These are phyloP conservation scores for Annulohypoxylon maeteangense DNA, from an alignment of 495 filamentous ascomycete genomes.

Conservation along the genomic window DNA sequence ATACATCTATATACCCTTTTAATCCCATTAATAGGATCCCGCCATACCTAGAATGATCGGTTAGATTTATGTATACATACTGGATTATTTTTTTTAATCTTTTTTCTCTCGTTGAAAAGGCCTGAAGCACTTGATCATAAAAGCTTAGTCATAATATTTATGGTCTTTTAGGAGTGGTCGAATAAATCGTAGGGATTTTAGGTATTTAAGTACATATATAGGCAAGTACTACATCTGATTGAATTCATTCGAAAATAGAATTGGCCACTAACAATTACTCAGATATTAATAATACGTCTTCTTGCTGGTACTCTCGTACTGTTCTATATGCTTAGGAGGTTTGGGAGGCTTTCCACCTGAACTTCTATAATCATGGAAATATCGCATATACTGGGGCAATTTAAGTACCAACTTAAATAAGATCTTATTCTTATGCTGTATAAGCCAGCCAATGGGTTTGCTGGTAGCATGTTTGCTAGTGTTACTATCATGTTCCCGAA, in stretches of 20 bases:
- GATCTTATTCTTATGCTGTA: neutral
- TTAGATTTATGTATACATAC: neutral
- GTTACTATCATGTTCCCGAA: slow-evolving; percentile 17
- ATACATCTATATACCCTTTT: neutral
- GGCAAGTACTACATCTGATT: neutral
- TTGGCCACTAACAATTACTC: neutral
- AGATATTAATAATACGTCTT: neutral
- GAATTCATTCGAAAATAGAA: neutral
- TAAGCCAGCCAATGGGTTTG: neutral
- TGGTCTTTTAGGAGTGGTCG: neutral
- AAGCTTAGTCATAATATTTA: neutral
- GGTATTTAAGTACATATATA: neutral
- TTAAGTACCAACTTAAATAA: neutral
- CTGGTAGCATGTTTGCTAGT: slow-evolving; percentile 24
- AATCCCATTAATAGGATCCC: neutral
- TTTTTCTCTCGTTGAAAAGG: too few relatives aligned
- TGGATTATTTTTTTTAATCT: neutral
- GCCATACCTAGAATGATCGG: neutral
- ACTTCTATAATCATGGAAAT: neutral
- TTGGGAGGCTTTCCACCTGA: neutral
- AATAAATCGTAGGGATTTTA: neutral
- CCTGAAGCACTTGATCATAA: neutral
- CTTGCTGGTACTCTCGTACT: neutral
- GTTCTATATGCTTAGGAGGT: neutral
- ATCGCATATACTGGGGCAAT: neutral